These are phyloP conservation scores for Colletotrichum tabaci DNA, from an alignment of 2,329 filamentous ascomycete species.

Conservation along the genomic window DNA sequence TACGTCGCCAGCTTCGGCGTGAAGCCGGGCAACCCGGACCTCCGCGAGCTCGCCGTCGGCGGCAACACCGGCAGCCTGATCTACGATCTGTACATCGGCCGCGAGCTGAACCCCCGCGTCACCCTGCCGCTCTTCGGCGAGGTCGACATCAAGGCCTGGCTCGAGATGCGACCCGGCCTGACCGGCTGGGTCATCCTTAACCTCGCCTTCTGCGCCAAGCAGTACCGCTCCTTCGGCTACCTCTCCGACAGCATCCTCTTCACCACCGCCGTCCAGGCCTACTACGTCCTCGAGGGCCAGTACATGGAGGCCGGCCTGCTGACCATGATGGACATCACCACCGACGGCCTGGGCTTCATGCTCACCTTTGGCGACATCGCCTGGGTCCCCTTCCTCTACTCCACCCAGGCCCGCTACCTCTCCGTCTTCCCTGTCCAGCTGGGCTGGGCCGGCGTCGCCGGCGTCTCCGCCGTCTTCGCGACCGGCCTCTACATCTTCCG, in stretches of 20 bases:
- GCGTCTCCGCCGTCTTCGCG: constrained; percentile 70
- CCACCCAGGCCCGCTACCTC: constrained; percentile 77
- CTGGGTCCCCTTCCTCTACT: constrained; percentile 82
- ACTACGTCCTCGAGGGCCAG: constrained; percentile 78
- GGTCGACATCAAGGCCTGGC: constrained; percentile 80
- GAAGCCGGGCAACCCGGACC: constrained; percentile 70
- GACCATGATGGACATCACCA: constrained; percentile 82
- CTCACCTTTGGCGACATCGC: constrained; percentile 80
- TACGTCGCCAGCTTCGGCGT: constrained; percentile 77
- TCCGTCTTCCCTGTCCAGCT: constrained; percentile 78
- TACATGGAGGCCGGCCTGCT: constrained; percentile 81
- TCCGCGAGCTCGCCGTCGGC: constrained; percentile 76
- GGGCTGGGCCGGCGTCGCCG: constrained; percentile 67
- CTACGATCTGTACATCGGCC: constrained; percentile 84
- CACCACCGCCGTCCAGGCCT: constrained; percentile 73
- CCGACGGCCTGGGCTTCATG: constrained; percentile 84
- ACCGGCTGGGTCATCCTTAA: constrained; percentile 80
- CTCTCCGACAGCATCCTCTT: constrained; percentile 79
- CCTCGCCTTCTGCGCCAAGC: constrained; percentile 77
- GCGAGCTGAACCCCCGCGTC: constrained; percentile 80
- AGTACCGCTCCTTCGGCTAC: constrained; percentile 78
- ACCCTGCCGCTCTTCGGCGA: constrained; percentile 75
- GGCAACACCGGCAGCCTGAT: constrained; percentile 77
- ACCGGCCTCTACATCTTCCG: constrained; percentile 82
- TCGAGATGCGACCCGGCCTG: constrained; percentile 79